A percentile compares a stretch with the other conserved stretches of the same genome.
Conservation (phyloP, 1,284 basidiomycete genomes). For the Paramarasmius palmivorus region DNA sequence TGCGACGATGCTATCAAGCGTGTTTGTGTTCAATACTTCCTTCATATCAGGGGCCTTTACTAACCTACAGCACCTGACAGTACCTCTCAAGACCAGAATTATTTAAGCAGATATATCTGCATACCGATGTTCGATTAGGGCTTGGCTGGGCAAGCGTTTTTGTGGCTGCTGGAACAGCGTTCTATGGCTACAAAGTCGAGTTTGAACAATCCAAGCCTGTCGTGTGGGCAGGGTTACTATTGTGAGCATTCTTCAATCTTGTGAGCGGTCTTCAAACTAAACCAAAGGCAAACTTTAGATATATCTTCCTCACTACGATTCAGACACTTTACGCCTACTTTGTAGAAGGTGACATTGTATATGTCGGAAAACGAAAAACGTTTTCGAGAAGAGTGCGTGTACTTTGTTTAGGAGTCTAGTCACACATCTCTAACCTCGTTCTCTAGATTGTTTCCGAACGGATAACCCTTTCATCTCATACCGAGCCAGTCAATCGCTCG, state of each 20-base stretch:
- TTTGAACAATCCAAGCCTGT: constrained; percentile 84
- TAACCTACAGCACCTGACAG: constrained; percentile 36
- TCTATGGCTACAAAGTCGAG: constrained; percentile 83
- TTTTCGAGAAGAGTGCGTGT: constrained; percentile 75
- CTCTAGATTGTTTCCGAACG: constrained; percentile 79
- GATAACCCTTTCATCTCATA: constrained; percentile 70
- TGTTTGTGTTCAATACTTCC: constrained; percentile 48
- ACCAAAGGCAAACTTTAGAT: constrained; percentile 43
- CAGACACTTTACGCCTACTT: constrained; percentile 82
- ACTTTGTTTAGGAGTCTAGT: constrained; percentile 2
- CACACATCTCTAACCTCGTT: background rate
- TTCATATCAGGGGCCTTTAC: constrained; percentile 9
- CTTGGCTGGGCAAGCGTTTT: constrained; percentile 85
- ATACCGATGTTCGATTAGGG: constrained; percentile 83
- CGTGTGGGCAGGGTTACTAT: constrained; percentile 75
- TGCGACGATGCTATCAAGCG: constrained; percentile 90
- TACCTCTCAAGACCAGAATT: constrained; percentile 77
- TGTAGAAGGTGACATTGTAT: constrained; percentile 78
- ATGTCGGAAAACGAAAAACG: constrained; percentile 81
- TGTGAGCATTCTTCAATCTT: constrained; percentile 43
- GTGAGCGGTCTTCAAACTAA: background rate
- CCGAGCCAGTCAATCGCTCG: constrained; percentile 45
- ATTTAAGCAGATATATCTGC: constrained; percentile 83
- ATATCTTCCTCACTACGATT: constrained; percentile 65
- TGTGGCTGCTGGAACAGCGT: constrained; percentile 75